Evolutionary conservation across 1,284 basidiomycete genomes (phyloP), one percentile per base, ranked within the genome.

Genomic region (Cerioporus squamosus): DNA sequence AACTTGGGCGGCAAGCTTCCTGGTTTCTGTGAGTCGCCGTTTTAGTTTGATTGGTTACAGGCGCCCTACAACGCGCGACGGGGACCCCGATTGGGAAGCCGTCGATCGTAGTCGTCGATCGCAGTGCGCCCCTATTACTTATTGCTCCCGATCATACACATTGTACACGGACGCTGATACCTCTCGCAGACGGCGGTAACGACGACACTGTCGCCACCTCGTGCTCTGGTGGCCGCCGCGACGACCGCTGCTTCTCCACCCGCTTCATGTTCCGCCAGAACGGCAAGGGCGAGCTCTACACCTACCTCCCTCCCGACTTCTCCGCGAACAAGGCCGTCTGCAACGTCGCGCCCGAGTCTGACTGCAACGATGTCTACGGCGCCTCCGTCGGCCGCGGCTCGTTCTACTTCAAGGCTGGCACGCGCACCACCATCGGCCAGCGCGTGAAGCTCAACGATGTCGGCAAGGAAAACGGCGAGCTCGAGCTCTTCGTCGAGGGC

Each of bases 371-470:
- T 3, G 71, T 70, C 4, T 91, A 90, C 66, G 90, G 90, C 14
- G 75, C 88, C 40, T 87, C 87, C n/a, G 77, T 94, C 65, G 90
- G 90, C 17, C 82, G 92, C 24, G 90, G 90, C 2, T 76, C 86
- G 0, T 94, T 90, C 79, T 69, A 63, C 5, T 94, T 84, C 76
- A 73, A 77, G 15, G 64, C 76, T 3, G 90, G 88, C 4, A 72
- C 67, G 38, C 90, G 89, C 87, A 90, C 86, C 45, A 78, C 72
- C 18, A 75, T 91, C 60, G 70, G 69, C 23, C 86, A 90, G 69
- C 82, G 81, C 18, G 81, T 90, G 33, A 72, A 70, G 52, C 78
- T 91, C 55, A 92, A 92, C 65, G 65, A 89, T 81, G 23, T 83
- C 82, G n/a, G 88, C 7, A 70, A 80, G 44, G 81, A 85, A 29